A percentile compares a stretch with the other conserved stretches of the same genome.
phyloP scores from a whole-genome alignment of 2,329 filamentous ascomycete genomes.

The Phialophora expanda region DNA sequence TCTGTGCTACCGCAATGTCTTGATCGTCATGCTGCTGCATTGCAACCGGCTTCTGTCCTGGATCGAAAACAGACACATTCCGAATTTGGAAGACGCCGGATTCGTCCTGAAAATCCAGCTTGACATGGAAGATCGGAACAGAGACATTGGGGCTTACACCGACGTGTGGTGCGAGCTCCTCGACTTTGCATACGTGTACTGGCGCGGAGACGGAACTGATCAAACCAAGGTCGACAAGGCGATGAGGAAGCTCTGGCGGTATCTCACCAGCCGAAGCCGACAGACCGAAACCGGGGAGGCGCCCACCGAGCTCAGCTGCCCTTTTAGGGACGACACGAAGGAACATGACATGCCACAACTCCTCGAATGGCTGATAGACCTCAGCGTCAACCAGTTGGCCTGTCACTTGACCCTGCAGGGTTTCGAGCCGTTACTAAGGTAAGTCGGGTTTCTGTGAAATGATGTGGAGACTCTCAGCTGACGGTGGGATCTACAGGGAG shows the following conservation, averaged over 20 bases:
- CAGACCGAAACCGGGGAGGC: not conserved
- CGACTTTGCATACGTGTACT: slow-evolving; percentile 17
- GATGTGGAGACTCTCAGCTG: not conserved
- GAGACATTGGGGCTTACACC: slow-evolving; percentile 13
- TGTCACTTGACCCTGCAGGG: not conserved
- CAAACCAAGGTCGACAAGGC: slow-evolving; percentile 4
- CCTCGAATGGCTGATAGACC: not conserved
- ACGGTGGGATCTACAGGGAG: not conserved
- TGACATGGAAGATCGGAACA: not conserved
- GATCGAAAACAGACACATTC: slow-evolving; percentile 29
- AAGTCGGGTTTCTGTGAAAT: not conserved
- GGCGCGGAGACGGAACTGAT: not conserved
- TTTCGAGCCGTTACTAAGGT: not conserved
- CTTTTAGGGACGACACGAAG: not conserved
- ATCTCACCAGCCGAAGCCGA: not conserved
- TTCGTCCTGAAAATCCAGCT: not conserved
- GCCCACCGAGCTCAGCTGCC: not conserved
- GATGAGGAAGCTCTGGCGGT: slow-evolving; percentile 23
- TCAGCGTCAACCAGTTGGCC: not conserved
- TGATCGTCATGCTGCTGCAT: slow-evolving; percentile 27
- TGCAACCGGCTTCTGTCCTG: slow-evolving; percentile 30
- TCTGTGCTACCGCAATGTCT: slow-evolving; percentile 32
- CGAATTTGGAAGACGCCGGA: slow-evolving; percentile 12
- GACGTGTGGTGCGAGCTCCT: slow-evolving; percentile 31
- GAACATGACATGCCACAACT: not conserved